phyloP scores from a whole-genome alignment of 2,329 filamentous ascomycete genomes.

The Ophiostoma ulmi region DNA sequence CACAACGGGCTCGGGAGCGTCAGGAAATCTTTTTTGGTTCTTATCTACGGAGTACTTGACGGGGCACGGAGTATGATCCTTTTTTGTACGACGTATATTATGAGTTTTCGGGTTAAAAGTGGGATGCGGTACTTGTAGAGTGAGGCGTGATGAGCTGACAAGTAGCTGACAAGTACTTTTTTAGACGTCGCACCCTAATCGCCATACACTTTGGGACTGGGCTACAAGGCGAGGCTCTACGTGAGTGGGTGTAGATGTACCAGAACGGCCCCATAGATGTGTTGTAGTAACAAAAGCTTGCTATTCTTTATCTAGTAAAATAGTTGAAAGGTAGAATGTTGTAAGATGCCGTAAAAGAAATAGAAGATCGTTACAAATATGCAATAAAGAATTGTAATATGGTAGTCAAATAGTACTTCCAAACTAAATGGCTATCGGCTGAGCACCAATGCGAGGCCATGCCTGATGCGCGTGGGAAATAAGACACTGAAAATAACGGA shows the following conservation, averaged over 20 bases:
- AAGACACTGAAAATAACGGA: not conserved
- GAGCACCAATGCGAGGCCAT: conserved; percentile 6
- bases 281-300: not conserved
- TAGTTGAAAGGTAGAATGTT: not conserved
- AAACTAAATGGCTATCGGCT: not conserved
- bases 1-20: conserved; percentile 11
- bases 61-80: not conserved
- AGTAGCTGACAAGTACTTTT: not conserved
- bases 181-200: not conserved
- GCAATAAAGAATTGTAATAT: not conserved
- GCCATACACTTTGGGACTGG: not conserved
- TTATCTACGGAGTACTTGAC: not conserved
- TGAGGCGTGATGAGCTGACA: not conserved
- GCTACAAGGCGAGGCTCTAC: not conserved
- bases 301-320: not conserved
- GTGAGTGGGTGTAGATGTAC: not conserved
- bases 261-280: not conserved
- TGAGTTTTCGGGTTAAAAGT: not conserved
- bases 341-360: not conserved
- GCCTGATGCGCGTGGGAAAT: not conserved
- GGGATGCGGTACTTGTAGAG: not conserved
- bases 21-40: not conserved
- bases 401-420: not conserved
- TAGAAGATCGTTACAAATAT: not conserved
- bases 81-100: not conserved